A percentile compares a stretch with the other conserved stretches of the same genome.
These are phyloP conservation scores for Isabelozyma gotoi DNA, from an alignment of 805 yeast genomes.

Conservation along the genomic window DNA sequence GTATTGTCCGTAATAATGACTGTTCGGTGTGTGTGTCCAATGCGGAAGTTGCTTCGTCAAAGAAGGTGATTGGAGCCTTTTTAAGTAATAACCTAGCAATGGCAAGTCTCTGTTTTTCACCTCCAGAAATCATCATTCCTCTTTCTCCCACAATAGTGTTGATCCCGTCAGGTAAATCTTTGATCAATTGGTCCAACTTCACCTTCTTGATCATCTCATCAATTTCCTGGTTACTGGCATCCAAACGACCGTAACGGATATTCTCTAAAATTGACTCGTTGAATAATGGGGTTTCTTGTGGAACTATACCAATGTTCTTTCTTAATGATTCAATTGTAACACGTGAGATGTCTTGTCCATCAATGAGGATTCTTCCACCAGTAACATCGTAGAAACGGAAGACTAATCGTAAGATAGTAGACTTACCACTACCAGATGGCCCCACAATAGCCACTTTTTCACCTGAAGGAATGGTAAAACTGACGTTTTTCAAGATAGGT, in stretches of 20 bases:
- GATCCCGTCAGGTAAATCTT: slow-evolving; percentile 78
- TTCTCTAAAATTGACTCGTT: slow-evolving; percentile 88
- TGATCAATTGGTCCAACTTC: slow-evolving; percentile 60
- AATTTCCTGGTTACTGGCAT: slow-evolving; percentile 74
- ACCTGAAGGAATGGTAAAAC: slow-evolving; percentile 88
- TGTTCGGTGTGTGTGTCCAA: slow-evolving; percentile 96
- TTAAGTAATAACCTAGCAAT: slow-evolving; percentile 88
- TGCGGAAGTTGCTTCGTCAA: slow-evolving; percentile 97
- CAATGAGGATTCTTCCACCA: slow-evolving; percentile 75
- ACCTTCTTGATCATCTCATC: slow-evolving; percentile 63
- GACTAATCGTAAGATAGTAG: slow-evolving; percentile 78
- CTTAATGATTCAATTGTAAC: slow-evolving; percentile 77
- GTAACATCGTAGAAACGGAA: slow-evolving; percentile 88
- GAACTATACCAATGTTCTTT: slow-evolving; percentile 82
- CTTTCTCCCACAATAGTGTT: slow-evolving; percentile 92
- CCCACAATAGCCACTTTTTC: slow-evolving; percentile 92
- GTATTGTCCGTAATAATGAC: slow-evolving; percentile 71
- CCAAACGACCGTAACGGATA: slow-evolving; percentile 78
- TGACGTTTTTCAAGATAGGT: slow-evolving; percentile 77
- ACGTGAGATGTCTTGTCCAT: slow-evolving; percentile 82
- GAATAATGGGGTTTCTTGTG: slow-evolving; percentile 95
- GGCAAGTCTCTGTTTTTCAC: slow-evolving; percentile 94
- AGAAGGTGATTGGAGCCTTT: slow-evolving; percentile 84
- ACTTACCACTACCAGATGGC: slow-evolving; percentile 94
- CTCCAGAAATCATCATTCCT: slow-evolving; percentile 99